Conservation (phyloP, 1,284 basidiomycete species). For the Phenoliferia sp. region DNA sequence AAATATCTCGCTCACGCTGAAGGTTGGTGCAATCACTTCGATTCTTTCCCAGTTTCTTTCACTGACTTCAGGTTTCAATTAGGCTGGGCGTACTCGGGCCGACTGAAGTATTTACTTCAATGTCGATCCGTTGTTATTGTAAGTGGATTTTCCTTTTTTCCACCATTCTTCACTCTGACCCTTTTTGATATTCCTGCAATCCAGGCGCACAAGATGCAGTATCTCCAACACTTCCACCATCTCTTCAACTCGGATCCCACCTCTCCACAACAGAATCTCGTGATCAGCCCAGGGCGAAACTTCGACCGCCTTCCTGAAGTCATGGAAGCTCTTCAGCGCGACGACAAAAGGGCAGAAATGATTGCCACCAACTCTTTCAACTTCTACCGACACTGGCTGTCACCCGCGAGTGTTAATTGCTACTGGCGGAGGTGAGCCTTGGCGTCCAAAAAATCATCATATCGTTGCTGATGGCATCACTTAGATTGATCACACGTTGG, state of each 20-base stretch:
- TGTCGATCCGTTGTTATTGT: conserved; percentile 33
- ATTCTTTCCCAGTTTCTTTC: background rate
- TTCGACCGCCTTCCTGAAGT: conserved; percentile 37
- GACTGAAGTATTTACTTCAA: conserved; percentile 7
- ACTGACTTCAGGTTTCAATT: conserved; percentile 26
- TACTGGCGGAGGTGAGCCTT: conserved; percentile 31
- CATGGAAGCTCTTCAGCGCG: conserved; percentile 39
- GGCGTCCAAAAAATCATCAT: background rate
- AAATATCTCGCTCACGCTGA: conserved; percentile 5
- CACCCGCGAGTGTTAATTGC: conserved; percentile 38
- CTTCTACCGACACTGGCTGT: conserved; percentile 39
- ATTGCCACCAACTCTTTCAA: conserved; percentile 41
- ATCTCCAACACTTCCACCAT: conserved; percentile 10
- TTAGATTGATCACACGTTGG: conserved; percentile 34
- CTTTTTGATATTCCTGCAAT: too few species aligned
- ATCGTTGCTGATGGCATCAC: background rate
- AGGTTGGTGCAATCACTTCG: background rate
- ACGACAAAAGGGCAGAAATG: conserved; percentile 34
- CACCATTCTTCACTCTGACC: background rate
- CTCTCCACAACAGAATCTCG: conserved; percentile 10
- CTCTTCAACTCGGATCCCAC: conserved; percentile 2
- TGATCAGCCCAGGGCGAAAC: conserved; percentile 32
- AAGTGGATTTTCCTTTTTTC: background rate
- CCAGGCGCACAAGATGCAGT: conserved; percentile 11
- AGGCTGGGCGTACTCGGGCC: conserved; percentile 21